Base-by-base conservation (phyloP, 345 rosid species). In the Moricandia arvensis region DNA sequence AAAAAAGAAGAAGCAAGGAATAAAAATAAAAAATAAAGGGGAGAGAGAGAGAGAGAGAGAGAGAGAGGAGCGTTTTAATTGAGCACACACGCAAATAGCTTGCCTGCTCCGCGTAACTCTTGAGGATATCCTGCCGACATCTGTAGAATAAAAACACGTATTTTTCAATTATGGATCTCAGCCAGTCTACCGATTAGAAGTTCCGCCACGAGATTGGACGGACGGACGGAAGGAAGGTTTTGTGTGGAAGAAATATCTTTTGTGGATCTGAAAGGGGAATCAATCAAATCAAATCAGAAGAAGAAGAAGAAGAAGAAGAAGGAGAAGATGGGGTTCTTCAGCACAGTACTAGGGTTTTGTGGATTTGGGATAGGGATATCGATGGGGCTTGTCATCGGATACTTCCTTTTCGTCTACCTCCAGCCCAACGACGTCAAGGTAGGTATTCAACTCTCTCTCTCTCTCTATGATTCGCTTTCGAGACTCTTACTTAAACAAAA, bases 291-390 rank as follows among this genome's bases (percentile, higher is more conserved):
- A 21, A n/a, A 37, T 21, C 24, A 21, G 24, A n/a, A n/a, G n/a
- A n/a, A n/a, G n/a, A n/a, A n/a, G n/a, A n/a, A n/a, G n/a, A n/a
- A n/a, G n/a, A n/a, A n/a, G n/a, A n/a, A n/a, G n/a, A n/a, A n/a
- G n/a, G 85, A 92, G 24, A n/a, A 53, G 63, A 94, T 95, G 98
- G 98, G 99, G 0, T 78, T 92, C 43, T 53, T 90, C 24, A 90
- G 94, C 70, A 86, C 91, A 2, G 26, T 90, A 8, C 69, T 87
- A 38, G 98, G 99, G 51, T 86, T 90, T 6, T 88, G 84, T 57
- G 99, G 99, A 67, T 92, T 95, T 61, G 97, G 98, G 29, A 82
- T 92, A 54, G 99, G 99, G 72, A 79, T 89, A 76, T 83, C 96
- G 6, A 33, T 75, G 37, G 99, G 99, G 26, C 88, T 95, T 18